Conservation (phyloP, 257 asterid species). For the Petunia axillaris region DNA sequence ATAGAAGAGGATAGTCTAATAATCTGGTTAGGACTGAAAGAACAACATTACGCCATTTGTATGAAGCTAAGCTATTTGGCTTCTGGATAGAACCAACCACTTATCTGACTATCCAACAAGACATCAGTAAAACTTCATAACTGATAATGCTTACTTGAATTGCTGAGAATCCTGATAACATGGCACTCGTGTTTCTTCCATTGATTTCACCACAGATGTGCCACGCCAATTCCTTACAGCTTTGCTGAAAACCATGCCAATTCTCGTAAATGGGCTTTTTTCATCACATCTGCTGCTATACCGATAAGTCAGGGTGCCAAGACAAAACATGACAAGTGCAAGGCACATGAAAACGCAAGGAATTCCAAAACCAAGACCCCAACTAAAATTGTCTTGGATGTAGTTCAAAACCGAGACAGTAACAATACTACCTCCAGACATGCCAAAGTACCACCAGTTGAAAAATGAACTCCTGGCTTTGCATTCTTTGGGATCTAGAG, state of each 20-base stretch:
- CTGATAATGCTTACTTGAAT: constrained; percentile 45
- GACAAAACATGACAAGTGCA: constrained; percentile 50
- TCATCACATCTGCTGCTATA: constrained; percentile 41
- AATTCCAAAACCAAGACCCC: constrained; percentile 82
- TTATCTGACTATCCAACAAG: not conserved
- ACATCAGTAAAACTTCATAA: not conserved
- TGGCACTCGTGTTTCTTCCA: constrained; percentile 45
- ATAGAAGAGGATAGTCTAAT: not conserved
- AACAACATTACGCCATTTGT: not conserved
- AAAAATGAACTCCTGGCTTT: constrained; percentile 78
- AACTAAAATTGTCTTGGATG: constrained; percentile 68
- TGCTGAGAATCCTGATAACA: constrained; percentile 50
- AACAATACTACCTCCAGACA: constrained; percentile 45
- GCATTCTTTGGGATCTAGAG: constrained; percentile 50
- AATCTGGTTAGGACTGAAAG: not conserved
- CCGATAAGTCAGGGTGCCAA: constrained; percentile 62
- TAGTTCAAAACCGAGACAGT: constrained; percentile 52
- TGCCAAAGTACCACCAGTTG: constrained; percentile 72
- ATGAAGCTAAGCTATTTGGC: too few species aligned
- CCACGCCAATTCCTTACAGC: constrained; percentile 54
- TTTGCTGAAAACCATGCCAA: constrained; percentile 53
- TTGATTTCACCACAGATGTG: constrained; percentile 33
- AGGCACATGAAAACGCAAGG: constrained; percentile 65
- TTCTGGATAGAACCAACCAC: not conserved
- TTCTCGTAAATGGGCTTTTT: constrained; percentile 54